Percentiles rank a stretch among this genome's conserved stretches.
phyloP scores from a whole-genome alignment of 495 filamentous ascomycete genomes.

The Hypoxylon rickii region DNA sequence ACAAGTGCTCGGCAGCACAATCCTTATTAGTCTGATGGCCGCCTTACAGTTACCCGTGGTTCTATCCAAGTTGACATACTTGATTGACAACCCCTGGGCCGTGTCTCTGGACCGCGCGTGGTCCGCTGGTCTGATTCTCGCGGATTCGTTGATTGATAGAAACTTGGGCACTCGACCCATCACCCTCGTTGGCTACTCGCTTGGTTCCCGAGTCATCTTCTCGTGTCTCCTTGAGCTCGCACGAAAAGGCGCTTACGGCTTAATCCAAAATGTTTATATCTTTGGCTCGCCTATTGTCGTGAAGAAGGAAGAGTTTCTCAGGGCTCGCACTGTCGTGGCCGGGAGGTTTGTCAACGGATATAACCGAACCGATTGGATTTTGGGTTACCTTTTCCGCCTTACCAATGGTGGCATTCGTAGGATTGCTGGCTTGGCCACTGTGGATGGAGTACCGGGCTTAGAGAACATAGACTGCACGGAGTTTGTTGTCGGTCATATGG shows the following conservation, averaged over 20 bases:
- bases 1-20: conserved; percentile 90
- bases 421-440: conserved; percentile 83
- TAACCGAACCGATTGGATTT: conserved; percentile 94
- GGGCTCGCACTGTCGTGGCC: conserved; percentile 77
- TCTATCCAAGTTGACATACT: conserved; percentile 90
- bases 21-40: conserved; percentile 87
- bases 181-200: conserved; percentile 94
- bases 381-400: conserved; percentile 95
- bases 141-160: conserved; percentile 89
- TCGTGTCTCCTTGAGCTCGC: conserved; percentile 88
- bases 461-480: conserved; percentile 92
- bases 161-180: conserved; percentile 91
- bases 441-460: conserved; percentile 76
- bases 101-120: conserved; percentile 90
- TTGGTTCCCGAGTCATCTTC: conserved; percentile 92
- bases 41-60: conserved; percentile 92
- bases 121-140: conserved; percentile 88
- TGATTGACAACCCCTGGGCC: conserved; percentile 98
- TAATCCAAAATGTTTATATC: conserved; percentile 94
- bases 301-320: conserved; percentile 88
- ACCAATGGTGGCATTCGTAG: conserved; percentile 91
- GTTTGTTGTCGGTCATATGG: conserved; percentile 92
- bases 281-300: conserved; percentile 93
- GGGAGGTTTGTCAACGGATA: conserved; percentile 96
- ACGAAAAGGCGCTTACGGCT: conserved; percentile 80